Evolutionary conservation across 257 asterid genomes (phyloP).

Genomic region (Eucommia ulmoides): DNA sequence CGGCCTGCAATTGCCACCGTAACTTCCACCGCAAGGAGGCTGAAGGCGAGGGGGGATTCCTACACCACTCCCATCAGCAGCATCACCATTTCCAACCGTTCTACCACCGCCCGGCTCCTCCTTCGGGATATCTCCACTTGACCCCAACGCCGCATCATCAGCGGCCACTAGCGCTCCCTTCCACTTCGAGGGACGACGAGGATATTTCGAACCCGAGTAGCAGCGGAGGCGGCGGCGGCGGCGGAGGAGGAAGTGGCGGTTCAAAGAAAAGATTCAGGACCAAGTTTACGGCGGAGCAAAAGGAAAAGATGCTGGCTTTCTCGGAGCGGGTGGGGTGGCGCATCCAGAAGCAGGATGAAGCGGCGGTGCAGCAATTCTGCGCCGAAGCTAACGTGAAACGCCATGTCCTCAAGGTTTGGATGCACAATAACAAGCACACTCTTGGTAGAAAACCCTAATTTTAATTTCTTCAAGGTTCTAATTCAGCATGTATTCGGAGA

Average conservation of each 20-base stretch:
- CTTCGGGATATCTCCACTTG: conserved; percentile 27
- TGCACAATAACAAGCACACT: conserved; percentile 58
- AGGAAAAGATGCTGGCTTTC: conserved; percentile 38
- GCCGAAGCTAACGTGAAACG: conserved; percentile 36
- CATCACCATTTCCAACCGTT: conserved; percentile 13
- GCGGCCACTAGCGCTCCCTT: conserved; percentile 21
- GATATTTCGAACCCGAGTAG: conserved; percentile 36
- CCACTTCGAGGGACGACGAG: conserved; percentile 29
- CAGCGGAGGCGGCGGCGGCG: conserved; percentile 24
- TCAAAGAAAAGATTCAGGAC: conserved; percentile 40
- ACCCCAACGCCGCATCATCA: conserved; percentile 4
- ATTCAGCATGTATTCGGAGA: too few species aligned
- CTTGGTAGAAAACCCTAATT: conserved; percentile 33
- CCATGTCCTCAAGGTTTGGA: conserved; percentile 64
- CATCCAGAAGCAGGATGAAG: conserved; percentile 39
- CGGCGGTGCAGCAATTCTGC: conserved; percentile 36
- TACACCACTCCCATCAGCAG: conserved; percentile 7
- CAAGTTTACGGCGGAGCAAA: conserved; percentile 41
- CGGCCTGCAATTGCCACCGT: conserved; percentile 80
- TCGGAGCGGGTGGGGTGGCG: conserved; percentile 47
- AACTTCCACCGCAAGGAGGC: conserved; percentile 69
- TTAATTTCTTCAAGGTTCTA: too few species aligned
- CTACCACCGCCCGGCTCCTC: conserved; percentile 15
- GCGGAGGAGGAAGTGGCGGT: conserved; percentile 10
- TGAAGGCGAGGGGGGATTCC: conserved; percentile 14